A percentile compares a stretch with the other conserved stretches of the same genome.
Conservation (phyloP, 2,329 filamentous ascomycete genomes). For the Diplodia seriata region DNA sequence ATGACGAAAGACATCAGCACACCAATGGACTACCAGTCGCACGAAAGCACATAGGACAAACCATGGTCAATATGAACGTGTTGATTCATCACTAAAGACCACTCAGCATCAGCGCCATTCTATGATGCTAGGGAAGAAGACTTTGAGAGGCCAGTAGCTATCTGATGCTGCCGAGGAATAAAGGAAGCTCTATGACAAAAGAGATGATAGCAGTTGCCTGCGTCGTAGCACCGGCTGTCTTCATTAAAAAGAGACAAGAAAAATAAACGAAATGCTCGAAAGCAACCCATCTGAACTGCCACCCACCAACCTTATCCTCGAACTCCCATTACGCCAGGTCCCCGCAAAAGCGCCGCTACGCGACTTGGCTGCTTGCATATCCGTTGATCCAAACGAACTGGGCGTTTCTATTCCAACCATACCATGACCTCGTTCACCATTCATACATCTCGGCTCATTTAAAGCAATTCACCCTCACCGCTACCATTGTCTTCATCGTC, state of each 20-base stretch:
- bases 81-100: not conserved
- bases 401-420: not conserved
- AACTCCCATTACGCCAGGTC: not conserved
- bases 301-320: not conserved
- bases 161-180: not conserved
- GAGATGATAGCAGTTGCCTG: not conserved
- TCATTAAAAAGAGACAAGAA: not conserved
- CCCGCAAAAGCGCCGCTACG: not conserved
- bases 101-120: not conserved
- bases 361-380: not conserved
- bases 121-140: not conserved
- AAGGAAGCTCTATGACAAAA: not conserved
- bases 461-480: constrained; percentile 63
- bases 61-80: not conserved
- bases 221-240: not conserved
- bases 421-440: not conserved
- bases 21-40: not conserved
- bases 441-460: not conserved
- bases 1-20: not conserved
- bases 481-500: constrained; percentile 52
- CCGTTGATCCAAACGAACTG: constrained; percentile 4
- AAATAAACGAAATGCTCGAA: not conserved
- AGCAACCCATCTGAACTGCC: not conserved
- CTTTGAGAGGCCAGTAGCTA: not conserved
- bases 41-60: not conserved